Evolutionary conservation across 2,329 filamentous ascomycete genomes (phyloP).

Genomic region (Colletotrichum viniferum): DNA sequence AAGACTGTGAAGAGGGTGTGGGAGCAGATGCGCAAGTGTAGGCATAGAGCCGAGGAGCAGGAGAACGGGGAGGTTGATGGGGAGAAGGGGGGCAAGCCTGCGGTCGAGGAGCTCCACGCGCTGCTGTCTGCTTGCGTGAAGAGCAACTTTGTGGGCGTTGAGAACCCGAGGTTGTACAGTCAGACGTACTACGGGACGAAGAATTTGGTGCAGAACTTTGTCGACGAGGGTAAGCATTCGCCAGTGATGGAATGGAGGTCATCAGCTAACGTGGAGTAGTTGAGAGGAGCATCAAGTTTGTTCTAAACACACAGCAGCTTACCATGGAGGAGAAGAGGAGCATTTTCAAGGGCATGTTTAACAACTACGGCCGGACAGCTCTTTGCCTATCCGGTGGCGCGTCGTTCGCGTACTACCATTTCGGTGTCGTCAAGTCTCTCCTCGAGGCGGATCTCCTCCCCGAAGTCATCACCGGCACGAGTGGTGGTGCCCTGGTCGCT

Average conservation of each 20-base stretch:
- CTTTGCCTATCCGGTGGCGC: constrained; percentile 93
- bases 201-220: constrained; percentile 84
- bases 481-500: constrained; percentile 89
- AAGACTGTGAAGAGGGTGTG: constrained; percentile 80
- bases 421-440: constrained; percentile 88
- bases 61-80: constrained; percentile 39
- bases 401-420: constrained; percentile 95
- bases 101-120: constrained; percentile 74
- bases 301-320: constrained; percentile 72
- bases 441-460: constrained; percentile 86
- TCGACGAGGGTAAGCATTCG: constrained; percentile 73
- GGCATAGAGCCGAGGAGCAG: constrained; percentile 61
- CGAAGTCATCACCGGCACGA: constrained; percentile 95
- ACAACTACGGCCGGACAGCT: constrained; percentile 91
- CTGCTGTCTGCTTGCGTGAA: constrained; percentile 92
- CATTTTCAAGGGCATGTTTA: constrained; percentile 86
- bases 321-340: constrained; percentile 74
- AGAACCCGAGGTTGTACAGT: constrained; percentile 93
- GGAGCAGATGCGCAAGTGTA: constrained; percentile 72
- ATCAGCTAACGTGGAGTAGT: constrained; percentile 46
- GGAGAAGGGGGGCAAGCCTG: constrained; percentile 48
- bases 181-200: constrained; percentile 99
- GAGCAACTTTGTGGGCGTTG: constrained; percentile 95
- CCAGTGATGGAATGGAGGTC: not conserved
- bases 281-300: constrained; percentile 67